Evolutionary conservation across 768 basidiomycete species (phyloP).

Genomic region (Mycena alexandri): DNA sequence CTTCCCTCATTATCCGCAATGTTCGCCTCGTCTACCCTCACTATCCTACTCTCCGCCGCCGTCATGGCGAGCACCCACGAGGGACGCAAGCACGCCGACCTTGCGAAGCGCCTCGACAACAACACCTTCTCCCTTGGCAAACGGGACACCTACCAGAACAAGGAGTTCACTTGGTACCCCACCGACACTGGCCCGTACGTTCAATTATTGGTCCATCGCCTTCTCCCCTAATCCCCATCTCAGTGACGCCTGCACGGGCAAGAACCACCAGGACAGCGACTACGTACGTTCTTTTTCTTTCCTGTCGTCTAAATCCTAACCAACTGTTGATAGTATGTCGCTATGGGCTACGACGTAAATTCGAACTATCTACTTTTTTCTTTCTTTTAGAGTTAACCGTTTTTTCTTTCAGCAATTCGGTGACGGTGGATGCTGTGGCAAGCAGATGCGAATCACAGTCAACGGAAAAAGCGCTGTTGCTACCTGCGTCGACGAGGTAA

Average conservation of each 20-base stretch:
- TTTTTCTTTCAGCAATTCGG: conserved; percentile 25
- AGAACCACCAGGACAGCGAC: conserved; percentile 32
- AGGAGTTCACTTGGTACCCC: conserved; percentile 32
- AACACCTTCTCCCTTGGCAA: background rate
- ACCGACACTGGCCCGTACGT: conserved; percentile 31
- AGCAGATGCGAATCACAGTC: conserved; percentile 25
- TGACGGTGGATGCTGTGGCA: conserved; percentile 31
- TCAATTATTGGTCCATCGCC: background rate
- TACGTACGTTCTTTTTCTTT: conserved; percentile 16
- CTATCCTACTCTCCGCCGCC: conserved; percentile 22
- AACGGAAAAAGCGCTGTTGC: conserved; percentile 31
- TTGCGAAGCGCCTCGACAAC: conserved; percentile 16
- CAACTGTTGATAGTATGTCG: conserved; percentile 20
- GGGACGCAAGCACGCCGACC: conserved; percentile 9
- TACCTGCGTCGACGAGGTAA: conserved; percentile 36
- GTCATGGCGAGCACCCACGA: conserved; percentile 15
- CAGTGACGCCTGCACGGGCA: conserved; percentile 34
- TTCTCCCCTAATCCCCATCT: background rate
- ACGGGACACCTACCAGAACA: conserved; percentile 4
- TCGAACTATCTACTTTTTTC: background rate
- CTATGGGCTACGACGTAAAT: conserved; percentile 32
- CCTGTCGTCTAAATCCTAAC: background rate
- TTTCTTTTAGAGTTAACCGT: background rate
- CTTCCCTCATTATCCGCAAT: conserved; percentile 18
- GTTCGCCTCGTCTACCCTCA: conserved; percentile 23